Percentiles rank a stretch among this genome's conserved stretches.
These are phyloP conservation scores for Cladosporium sp. DNA, from an alignment of 2,329 filamentous ascomycete species.

Conservation along the genomic window DNA sequence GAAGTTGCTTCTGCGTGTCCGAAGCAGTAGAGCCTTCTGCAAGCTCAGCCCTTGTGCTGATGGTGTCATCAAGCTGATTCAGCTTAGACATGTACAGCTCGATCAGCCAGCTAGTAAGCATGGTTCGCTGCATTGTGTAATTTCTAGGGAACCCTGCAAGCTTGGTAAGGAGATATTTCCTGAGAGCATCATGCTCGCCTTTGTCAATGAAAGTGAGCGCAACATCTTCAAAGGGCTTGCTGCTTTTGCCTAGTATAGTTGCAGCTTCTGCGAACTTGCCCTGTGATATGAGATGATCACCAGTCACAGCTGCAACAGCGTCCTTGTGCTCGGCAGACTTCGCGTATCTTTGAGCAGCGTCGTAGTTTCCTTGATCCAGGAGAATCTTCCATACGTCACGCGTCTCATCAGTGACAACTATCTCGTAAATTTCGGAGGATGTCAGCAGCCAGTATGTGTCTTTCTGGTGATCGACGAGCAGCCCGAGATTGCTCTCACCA, in stretches of 20 bases:
- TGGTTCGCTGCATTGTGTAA: conserved; percentile 84
- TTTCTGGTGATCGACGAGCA: conserved; percentile 87
- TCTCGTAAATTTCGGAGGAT: conserved; percentile 83
- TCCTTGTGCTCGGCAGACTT: conserved; percentile 78
- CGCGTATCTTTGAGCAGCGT: conserved; percentile 80
- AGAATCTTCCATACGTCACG: conserved; percentile 94
- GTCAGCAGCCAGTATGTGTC: conserved; percentile 98
- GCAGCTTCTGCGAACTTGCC: conserved; percentile 83
- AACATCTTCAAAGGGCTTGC: conserved; percentile 95
- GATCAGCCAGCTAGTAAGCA: conserved; percentile 92
- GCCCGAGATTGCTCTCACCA: conserved; percentile 73
- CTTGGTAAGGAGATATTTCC: conserved; percentile 85
- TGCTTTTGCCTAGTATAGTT: conserved; percentile 86
- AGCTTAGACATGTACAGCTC: conserved; percentile 97
- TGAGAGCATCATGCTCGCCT: conserved; percentile 81
- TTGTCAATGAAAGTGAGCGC: conserved; percentile 87
- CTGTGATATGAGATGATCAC: conserved; percentile 79
- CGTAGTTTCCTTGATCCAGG: conserved; percentile 80
- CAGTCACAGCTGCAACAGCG: conserved; percentile 84
- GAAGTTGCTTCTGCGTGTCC: conserved; percentile 68
- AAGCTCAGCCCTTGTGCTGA: conserved; percentile 81
- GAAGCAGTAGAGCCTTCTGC: conserved; percentile 57
- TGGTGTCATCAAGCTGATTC: conserved; percentile 89
- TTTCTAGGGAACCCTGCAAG: conserved; percentile 76
- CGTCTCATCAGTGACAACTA: conserved; percentile 85